phyloP scores from a whole-genome alignment of 768 basidiomycete species.

The Termitomyces sp. region DNA sequence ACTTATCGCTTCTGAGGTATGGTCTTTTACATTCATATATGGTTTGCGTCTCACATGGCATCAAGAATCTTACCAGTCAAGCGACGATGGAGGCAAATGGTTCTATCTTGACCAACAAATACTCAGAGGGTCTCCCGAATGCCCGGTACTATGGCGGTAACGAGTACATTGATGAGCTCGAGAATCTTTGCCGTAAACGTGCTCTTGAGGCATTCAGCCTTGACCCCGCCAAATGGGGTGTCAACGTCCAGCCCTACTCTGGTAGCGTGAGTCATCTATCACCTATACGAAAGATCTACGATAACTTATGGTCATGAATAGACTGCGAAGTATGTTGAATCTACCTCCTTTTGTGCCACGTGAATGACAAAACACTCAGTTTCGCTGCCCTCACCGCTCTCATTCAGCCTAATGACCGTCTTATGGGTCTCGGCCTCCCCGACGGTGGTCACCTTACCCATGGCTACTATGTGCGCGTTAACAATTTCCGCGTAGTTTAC shows the following conservation, averaged over 20 bases:
- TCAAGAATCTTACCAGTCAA: constrained; percentile 90
- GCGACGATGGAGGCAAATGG: constrained; percentile 99
- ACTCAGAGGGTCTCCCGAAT: constrained; percentile 98
- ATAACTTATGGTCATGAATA: constrained; percentile 21
- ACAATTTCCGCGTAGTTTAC: constrained; percentile 5
- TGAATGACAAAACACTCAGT: constrained; percentile 37
- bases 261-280: constrained; percentile 62
- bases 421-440: constrained; percentile 98
- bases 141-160: constrained; percentile 98
- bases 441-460: constrained; percentile 98
- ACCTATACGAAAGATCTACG: background rate
- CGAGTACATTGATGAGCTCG: constrained; percentile 96
- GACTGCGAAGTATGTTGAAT: constrained; percentile 78
- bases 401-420: constrained; percentile 93
- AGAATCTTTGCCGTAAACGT: constrained; percentile 90
- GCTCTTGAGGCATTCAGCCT: constrained; percentile 96
- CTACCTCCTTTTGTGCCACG: background rate
- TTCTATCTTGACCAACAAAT: constrained; percentile 98
- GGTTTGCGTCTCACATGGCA: constrained; percentile 4
- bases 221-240: constrained; percentile 90
- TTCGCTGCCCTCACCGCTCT: constrained; percentile 96
- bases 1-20: constrained; percentile 97
- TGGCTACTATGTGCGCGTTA: constrained; percentile 79
- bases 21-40: constrained; percentile 14
- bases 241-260: constrained; percentile 99